These are phyloP conservation scores for Endothia cerciana DNA, from an alignment of 2,329 filamentous ascomycete genomes.

Conservation along the genomic window DNA sequence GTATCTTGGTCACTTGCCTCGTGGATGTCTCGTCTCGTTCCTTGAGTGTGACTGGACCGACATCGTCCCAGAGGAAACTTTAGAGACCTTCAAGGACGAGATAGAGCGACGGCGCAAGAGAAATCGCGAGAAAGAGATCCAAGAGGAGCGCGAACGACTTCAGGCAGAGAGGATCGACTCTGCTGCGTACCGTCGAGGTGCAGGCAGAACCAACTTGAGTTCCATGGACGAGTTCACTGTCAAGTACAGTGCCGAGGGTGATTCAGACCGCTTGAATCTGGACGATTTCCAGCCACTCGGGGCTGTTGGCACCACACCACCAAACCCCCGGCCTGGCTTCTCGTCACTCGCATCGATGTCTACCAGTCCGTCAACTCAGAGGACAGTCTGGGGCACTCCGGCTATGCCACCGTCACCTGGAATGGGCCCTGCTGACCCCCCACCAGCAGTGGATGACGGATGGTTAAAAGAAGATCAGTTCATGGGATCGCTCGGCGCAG, in stretches of 20 bases:
- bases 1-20: constrained; percentile 83
- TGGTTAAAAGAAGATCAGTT: constrained; percentile 86
- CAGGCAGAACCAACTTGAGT: constrained; percentile 41
- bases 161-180: constrained; percentile 82
- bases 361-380: constrained; percentile 74
- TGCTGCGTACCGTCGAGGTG: constrained; percentile 63
- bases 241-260: constrained; percentile 38
- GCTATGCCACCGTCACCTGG: constrained; percentile 63
- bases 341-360: constrained; percentile 75
- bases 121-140: constrained; percentile 80
- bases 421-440: constrained; percentile 48
- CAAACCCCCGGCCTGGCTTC: constrained; percentile 64
- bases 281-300: constrained; percentile 70
- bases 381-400: constrained; percentile 92
- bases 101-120: constrained; percentile 76
- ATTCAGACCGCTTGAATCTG: constrained; percentile 45
- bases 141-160: constrained; percentile 83
- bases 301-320: constrained; percentile 55
- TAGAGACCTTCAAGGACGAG: constrained; percentile 77
- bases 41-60: constrained; percentile 96
- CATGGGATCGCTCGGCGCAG: constrained; percentile 65
- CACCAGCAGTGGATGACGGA: constrained; percentile 64
- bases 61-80: constrained; percentile 73
- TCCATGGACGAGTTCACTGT: constrained; percentile 44
- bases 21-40: constrained; percentile 89